phyloP scores from a whole-genome alignment of 306 rosid genomes.

The Quercus rubra region DNA sequence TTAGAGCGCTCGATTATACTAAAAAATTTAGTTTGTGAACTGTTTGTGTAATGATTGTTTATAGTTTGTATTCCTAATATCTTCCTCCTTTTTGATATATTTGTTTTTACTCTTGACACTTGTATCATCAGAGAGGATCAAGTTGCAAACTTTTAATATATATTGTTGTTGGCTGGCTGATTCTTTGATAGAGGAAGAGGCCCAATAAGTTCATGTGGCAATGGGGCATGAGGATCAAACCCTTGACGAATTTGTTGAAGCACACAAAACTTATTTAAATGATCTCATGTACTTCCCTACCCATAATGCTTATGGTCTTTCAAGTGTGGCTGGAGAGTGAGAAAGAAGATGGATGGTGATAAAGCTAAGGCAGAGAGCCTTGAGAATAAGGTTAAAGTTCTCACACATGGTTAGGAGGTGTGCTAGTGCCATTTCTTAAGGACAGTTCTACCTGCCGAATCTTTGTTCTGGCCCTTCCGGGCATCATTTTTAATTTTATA shows the following conservation, averaged over 20 bases:
- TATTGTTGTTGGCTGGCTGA: conserved; percentile 56
- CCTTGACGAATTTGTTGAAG: conserved; percentile 81
- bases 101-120: no score
- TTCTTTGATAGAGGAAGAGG: conserved; percentile 66
- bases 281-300: conserved; percentile 85
- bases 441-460: not conserved
- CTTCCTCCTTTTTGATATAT: no score
- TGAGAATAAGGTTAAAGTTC: conserved; percentile 71
- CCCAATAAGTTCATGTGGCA: conserved; percentile 57
- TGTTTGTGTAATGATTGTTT: no score
- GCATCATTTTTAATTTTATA: not conserved
- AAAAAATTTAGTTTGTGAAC: no score
- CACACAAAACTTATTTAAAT: conserved; percentile 67
- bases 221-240: conserved; percentile 88
- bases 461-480: conserved; percentile 8
- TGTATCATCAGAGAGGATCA: not conserved
- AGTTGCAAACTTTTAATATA: conserved; percentile 19
- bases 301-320: conserved; percentile 72
- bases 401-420: conserved; percentile 93
- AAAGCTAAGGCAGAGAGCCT: conserved; percentile 64
- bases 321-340: conserved; percentile 89
- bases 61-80: no score
- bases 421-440: conserved; percentile 10
- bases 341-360: conserved; percentile 70
- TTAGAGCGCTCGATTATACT: no score